Evolutionary conservation across 1,139 yeast genomes (phyloP).

Genomic region (Protomyces gravidus): DNA sequence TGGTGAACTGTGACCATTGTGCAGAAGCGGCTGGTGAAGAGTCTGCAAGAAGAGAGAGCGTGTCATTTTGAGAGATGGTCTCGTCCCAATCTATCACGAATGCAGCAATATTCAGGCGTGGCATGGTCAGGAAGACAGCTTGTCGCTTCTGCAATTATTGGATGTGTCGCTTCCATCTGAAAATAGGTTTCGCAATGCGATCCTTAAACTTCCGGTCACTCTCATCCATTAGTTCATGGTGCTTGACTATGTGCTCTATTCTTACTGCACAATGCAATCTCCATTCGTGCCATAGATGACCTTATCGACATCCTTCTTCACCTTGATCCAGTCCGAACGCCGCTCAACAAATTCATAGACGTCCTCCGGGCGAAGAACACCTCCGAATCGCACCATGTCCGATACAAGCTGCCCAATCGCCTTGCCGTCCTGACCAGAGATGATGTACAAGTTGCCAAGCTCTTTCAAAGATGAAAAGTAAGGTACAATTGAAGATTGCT

Average conservation of each 20-base stretch:
- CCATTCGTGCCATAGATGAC: constrained; percentile 70
- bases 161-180: no score
- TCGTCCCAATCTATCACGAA: constrained; percentile 28
- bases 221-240: no score
- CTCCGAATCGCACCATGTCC: constrained; percentile 80
- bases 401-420: constrained; percentile 80
- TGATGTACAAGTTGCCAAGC: constrained; percentile 74
- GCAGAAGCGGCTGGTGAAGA: constrained; percentile 1
- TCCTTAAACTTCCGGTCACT: no score
- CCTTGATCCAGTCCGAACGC: constrained; percentile 76
- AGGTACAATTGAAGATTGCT: constrained; percentile 66
- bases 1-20: constrained; percentile 13
- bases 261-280: constrained; percentile 9
- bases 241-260: not conserved
- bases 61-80: constrained; percentile 19
- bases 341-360: constrained; percentile 86
- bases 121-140: not conserved
- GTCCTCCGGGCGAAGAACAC: constrained; percentile 87
- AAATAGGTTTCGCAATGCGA: no score
- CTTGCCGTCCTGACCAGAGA: constrained; percentile 70
- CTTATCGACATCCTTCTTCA: constrained; percentile 77
- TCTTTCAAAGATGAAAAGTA: constrained; percentile 77
- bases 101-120: not conserved
- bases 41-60: constrained; percentile 13
- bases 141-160: no score